Evolutionary conservation across 2,329 filamentous ascomycete genomes (phyloP), one percentile per base, ranked within the genome.

Genomic region (Penicillium sp.): DNA sequence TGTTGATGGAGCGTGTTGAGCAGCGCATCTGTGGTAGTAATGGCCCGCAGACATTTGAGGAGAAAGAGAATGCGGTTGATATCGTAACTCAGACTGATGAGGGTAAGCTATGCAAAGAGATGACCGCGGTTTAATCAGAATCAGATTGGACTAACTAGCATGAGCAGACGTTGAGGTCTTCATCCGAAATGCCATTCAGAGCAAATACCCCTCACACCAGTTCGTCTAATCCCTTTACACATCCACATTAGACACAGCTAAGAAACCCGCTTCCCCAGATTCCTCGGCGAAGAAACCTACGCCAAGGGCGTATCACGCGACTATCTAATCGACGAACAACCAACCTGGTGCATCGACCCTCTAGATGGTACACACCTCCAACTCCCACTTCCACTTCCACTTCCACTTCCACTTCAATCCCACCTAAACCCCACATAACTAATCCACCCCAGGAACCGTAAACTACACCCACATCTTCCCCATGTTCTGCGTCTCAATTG

Each of bases 381-480:
- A n/a, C 5, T 24, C 4, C 1, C 26, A 19, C 6, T 9, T 33
- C 30, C 8, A 0, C n/a, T 3, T 7, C 12, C n/a, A n/a, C 5
- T 24, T 2, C 1, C 26, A 19, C 6, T 9, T 33, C 30, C 8
- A 0, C n/a, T 3, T 7, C 12, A 33, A 30, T 0, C 5, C 24
- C n/a, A 9, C 4, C 9, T 4, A 30, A 17, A 10, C 8, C 5
- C n/a, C n/a, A 44, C 13, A 35, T 5, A 35, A 35, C 22, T 47
- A 17, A 42, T 12, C 40, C 40, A 17, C 13, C 12, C 12, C 47
- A 83, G 82, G 84, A 47, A 93, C 91, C 3, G 89, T 93, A 62
- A 93, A 93, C 80, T 93, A 90, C 78, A 91, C 90, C 33, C 91
- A 93, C 75, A 83, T 91, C 6, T 92, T 91, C 72, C 89, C 89